A percentile compares a stretch with the other conserved stretches of the same genome.
These are phyloP conservation scores for Aegilops longissima DNA, from an alignment of 176 grass and related monocot genomes.

Conservation along the genomic window DNA sequence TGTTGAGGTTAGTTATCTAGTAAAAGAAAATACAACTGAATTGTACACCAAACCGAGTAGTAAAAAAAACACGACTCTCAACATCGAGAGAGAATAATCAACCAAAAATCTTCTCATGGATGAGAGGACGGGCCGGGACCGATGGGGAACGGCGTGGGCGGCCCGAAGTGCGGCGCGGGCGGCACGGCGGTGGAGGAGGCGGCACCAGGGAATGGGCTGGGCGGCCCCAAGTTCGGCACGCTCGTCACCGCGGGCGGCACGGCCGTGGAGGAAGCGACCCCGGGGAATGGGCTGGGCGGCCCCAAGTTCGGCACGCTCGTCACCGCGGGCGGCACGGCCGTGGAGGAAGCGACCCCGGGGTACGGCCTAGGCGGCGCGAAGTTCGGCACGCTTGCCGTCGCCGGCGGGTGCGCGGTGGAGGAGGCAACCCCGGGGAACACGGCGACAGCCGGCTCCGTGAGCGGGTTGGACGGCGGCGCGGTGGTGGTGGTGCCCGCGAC, in stretches of 20 bases:
- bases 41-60: no score
- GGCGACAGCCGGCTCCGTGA: slow-evolving; percentile 28
- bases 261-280: not conserved
- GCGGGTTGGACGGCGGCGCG: slow-evolving; percentile 31
- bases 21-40: no score
- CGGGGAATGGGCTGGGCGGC: slow-evolving; percentile 36
- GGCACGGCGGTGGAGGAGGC: slow-evolving; percentile 11
- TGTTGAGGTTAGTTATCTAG: no score
- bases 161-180: slow-evolving; percentile 22
- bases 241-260: not conserved
- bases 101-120: slow-evolving; percentile 8
- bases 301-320: not conserved
- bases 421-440: not conserved
- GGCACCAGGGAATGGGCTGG: slow-evolving; percentile 15
- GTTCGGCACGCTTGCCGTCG: not conserved
- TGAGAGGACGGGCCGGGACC: slow-evolving; percentile 35
- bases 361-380: slow-evolving; percentile 44
- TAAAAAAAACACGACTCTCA: no score
- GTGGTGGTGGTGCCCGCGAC: slow-evolving; percentile 24
- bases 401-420: not conserved
- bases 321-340: not conserved
- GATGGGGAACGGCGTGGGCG: slow-evolving; percentile 18
- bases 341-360: not conserved
- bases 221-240: slow-evolving; percentile 31
- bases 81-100: not conserved